Evolutionary conservation across 2,329 filamentous ascomycete species (phyloP), one percentile per base, ranked within the genome.

Genomic region (Pleurostoma richardsiae): DNA sequence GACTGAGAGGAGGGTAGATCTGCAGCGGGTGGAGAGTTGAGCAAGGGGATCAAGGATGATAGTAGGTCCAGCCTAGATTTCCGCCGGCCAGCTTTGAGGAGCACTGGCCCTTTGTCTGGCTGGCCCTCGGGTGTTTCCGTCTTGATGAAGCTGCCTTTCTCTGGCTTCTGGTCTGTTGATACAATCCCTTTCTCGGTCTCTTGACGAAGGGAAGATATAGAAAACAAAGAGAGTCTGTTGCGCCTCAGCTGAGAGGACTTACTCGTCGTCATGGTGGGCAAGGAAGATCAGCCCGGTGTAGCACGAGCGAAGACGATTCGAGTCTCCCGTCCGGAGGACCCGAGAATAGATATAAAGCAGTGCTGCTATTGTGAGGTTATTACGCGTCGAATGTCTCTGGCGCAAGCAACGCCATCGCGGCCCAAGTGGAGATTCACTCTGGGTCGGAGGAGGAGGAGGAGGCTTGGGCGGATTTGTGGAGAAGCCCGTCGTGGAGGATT

Each of bases 31-130:
- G 60, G 58, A 47, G 61, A 45, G 41, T 64, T 69, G 60, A 71
- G 67, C 54, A 64, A 61, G 42, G 66, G 68, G 41, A 68, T 54
- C 39, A 68, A 55, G 26, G 62, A 59, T 39, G 33, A 8, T 36
- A 36, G 33, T 36, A 36, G 33, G n/a, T n/a, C 33, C 8, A 65
- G 67, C 40, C 67, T 49, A 48, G 67, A 60, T 54, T 63, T 67
- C 53, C 57, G 61, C 39, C 54, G 51, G 42, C 47, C 49, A 26
- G 42, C 44, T 42, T 19, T 50, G 44, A 30, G 19, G 19, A 19
- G 41, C 41, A 7, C 33, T 36, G 48, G 48, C 46, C 30, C 42
- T 43, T 45, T 44, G 52, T 52, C 52, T 49, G 48, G 53, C 49
- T 55, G 49, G 44, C 44, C 19, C 19, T 19, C 19, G 19, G 33